A percentile compares a stretch with the other conserved stretches of the same genome.
Conservation (phyloP, 2,329 filamentous ascomycete species). For the Rhinocladiella similis region DNA sequence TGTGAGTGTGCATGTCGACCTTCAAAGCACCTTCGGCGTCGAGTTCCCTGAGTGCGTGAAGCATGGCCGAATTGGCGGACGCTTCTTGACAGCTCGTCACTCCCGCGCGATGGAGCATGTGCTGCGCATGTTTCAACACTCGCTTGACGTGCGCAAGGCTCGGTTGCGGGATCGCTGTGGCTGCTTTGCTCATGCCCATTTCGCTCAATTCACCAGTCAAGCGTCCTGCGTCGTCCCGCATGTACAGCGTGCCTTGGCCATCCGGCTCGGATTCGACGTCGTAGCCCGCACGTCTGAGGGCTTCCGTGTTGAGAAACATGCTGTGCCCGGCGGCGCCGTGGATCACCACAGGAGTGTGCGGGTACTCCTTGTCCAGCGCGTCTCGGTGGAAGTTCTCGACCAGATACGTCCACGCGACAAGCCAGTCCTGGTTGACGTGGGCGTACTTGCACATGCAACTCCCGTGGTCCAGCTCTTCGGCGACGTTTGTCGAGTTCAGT, state of each 20-base stretch:
- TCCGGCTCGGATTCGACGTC: constrained; percentile 26
- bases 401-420: constrained; percentile 27
- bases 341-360: constrained; percentile 33
- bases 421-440: constrained; percentile 25
- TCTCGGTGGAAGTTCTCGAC: constrained; percentile 26
- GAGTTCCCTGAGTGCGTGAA: constrained; percentile 31
- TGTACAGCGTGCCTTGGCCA: constrained; percentile 27
- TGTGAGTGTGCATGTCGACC: constrained; percentile 31
- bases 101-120: constrained; percentile 30
- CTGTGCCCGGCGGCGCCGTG: constrained; percentile 32
- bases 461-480: not conserved
- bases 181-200: constrained; percentile 27
- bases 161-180: constrained; percentile 26
- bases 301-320: constrained; percentile 32
- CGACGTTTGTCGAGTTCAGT: constrained; percentile 27
- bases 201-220: constrained; percentile 35
- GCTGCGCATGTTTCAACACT: constrained; percentile 28
- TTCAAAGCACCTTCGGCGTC: constrained; percentile 29
- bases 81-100: constrained; percentile 37
- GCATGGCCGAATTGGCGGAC: constrained; percentile 30
- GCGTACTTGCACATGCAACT: constrained; percentile 4
- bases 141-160: constrained; percentile 29
- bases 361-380: constrained; percentile 32
- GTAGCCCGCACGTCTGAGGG: constrained; percentile 30
- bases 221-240: constrained; percentile 29